Base-by-base conservation (phyloP, 2,329 filamentous ascomycete genomes). In the Escovopsis sp. region DNA sequence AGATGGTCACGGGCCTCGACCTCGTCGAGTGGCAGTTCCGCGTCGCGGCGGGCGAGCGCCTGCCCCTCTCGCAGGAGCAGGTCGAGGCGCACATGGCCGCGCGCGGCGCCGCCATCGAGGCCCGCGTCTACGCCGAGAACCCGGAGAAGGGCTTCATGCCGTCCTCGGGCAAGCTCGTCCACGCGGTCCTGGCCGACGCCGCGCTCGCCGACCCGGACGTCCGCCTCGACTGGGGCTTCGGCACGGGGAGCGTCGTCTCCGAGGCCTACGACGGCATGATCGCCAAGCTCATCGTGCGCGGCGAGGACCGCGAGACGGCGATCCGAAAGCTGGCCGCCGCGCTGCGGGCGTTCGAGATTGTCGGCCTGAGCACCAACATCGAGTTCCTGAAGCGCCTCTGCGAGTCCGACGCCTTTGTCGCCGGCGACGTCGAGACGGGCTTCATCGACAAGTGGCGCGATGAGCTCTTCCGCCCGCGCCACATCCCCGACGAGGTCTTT, bases 261-360 rank as follows among this genome's bases (percentile, higher is more conserved):
- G 85, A 89, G 44, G 84, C 91, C 42, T 98, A 98, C 60, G 91
- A 98, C 52, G 91, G 91, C 25, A 98, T 98, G 91, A 94, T 98
- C 50, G 85, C 91, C 36, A 98, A 98, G 64, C 74, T 98, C 40
- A 98, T 98, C 51, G 86, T 96, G 6, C 76, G 84, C 44, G 91
- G 84, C 1, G 73, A 76, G 13, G 81, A 81, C 43, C 74, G 91
- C 45, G 74, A 82, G 56, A 81, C 83, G 24, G 85, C 88, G 4
- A 81, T 98, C 39, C 79, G 84, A 44, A 93, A 85, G 59, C 70
- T 98, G 45, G 76, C 79, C 32, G 68, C 79, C 4, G 88, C 91
- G 1, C 67, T 98, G 10, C 81, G 85, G 49, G 74, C 85, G 38
- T 98, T 96, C 56, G 86, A 98, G 61, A 79, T 98, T 10, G 91